Evolutionary conservation across 257 asterid species (phyloP), one percentile per base, ranked within the genome.

Genomic region (Eucommia ulmoides): DNA sequence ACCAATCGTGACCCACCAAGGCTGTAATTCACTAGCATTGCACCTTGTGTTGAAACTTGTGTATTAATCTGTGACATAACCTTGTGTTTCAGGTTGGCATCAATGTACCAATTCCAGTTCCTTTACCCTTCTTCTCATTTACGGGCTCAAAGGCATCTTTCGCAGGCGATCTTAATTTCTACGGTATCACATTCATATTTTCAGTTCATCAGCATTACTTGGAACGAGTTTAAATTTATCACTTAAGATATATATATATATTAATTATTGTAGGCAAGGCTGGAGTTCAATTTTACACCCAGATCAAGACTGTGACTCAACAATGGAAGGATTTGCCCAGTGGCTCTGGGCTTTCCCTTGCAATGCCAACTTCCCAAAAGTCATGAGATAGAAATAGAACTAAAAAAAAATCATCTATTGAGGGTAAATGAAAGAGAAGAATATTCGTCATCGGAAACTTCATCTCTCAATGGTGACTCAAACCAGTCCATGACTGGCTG

Each of bases 201-300:
- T 45, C 15, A 18, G 29, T 18, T 21, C 24, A 11, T 9, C 16
- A 17, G 12, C 42, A 33, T 33, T 33, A 33, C 10, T 14, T 33
- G 42, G 42, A 33, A 14, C 16, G n/a, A 2, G 42, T 9, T 33
- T 9, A 14, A 33, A 8, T 33, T 2, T 2, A 33, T 33, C 16
- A 8, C 42, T 33, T 14, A 33, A 33, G 42, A 8, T 33, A 33
- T 17, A 9, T 8, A 2, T 33, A 2, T 8, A 17, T 33, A 42
- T 38, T 52, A 8, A 24, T 33, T 23, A 7, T 56, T 47, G 54
- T 74, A 81, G 95, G 81, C 65, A 78, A 81, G 69, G 61, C 84
- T 29, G 95, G 84, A 59, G 70, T 79, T 58, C 75, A 79, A 51
- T 85, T 85, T 38, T 82, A 85, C 81, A 79, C 92, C 8, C 78